Evolutionary conservation across 78 protist genomes (phyloP).

Genomic region (Isochrysis galbana): DNA sequence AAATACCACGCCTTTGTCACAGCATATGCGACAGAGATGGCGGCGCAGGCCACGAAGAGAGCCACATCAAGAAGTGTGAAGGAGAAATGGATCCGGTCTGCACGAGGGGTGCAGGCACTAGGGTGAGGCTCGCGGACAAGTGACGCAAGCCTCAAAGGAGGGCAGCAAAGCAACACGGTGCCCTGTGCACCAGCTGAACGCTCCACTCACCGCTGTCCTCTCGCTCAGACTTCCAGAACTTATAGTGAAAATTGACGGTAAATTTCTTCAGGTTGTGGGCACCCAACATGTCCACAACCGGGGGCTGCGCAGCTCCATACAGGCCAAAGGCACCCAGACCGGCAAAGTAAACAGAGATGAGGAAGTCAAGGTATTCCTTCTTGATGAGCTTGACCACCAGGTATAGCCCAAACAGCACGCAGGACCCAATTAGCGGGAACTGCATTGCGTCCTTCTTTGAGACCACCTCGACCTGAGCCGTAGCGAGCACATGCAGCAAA

Average conservation of each 20-base stretch:
- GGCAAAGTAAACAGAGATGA: neutral
- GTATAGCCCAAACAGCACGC: neutral
- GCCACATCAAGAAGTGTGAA: neutral
- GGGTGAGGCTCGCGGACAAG: neutral
- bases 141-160: neutral
- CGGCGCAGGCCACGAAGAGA: neutral
- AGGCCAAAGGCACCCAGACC: neutral
- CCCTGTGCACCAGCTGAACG: neutral
- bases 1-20: neutral
- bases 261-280: neutral
- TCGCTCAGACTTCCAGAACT: neutral
- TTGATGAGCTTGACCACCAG: neutral
- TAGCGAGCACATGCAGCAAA: no score
- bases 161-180: neutral
- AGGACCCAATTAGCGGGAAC: neutral
- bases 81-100: neutral
- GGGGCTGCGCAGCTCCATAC: neutral
- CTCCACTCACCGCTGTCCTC: neutral
- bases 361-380: slow-evolving; percentile 7
- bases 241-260: neutral
- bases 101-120: neutral
- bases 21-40: neutral
- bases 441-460: neutral
- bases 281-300: neutral
- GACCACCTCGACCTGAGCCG: neutral